Base-by-base conservation (phyloP, 257 asterid genomes). In the Nicotiana benthamiana region DNA sequence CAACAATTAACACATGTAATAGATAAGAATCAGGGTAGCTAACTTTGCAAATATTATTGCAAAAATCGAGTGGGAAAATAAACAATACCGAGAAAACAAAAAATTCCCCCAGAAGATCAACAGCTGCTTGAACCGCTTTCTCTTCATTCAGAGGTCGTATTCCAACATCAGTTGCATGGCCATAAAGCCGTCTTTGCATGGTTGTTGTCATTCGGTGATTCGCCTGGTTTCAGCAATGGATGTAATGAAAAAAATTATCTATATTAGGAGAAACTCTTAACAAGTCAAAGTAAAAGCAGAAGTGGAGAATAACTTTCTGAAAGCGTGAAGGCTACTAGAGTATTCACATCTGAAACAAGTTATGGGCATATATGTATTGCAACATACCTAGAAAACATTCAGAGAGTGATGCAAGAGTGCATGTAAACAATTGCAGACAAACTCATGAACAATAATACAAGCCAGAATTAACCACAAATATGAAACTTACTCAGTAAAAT, bases 71-170 rank as follows among this genome's bases (percentile, higher is more conserved):
- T 79, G 34, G 76, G 80, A 70, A 60, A 77, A 67, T 77, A 85
- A 75, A 77, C 80, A 63, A 10, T 92, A 96, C 98, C 88, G 92
- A 83, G 88, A 96, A 96, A 86, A 96, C 85, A 84, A 96, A 96
- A 52, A 86, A 0, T 83, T 96, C 98, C 78, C 99, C 99, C 15
- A 96, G 82, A 84, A 94, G 97, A 87, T 96, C 97, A 32, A 86
- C 97, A 61, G 98, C 97, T 70, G 93, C 96, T 84, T 94, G 98
- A 83, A 96, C 98, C 36, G 98, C 99, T 83, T 91, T 96, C 89
- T 96, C 98, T 89, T 92, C 98, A 81, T 96, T 85, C 88, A 96
- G 82, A 59, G 98, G 99, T 48, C 98, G 90, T 83, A 96, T 96
- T 88, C 90, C 98, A 72, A 94, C 95, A 85, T 92, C 95, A 61